Base-by-base conservation (phyloP, 495 filamentous ascomycete species). In the Friedmanniomyces simplex region DNA sequence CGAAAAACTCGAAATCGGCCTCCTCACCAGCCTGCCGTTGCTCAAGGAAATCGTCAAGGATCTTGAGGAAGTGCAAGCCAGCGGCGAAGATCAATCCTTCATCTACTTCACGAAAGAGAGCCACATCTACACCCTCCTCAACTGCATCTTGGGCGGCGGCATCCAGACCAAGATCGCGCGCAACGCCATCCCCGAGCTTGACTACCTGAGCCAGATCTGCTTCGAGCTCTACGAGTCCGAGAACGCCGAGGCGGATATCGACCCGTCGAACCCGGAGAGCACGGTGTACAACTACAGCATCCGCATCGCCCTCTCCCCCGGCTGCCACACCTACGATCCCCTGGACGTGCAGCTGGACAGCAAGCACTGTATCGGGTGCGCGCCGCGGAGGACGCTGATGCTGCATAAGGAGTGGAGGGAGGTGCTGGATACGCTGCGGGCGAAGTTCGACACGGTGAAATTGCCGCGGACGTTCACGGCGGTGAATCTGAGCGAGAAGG, bases 31-130 rank as follows among this genome's bases (percentile, higher is more conserved):
- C 8, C 78, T 98, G 11, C 94, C 93, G 7, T 74, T 98, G 37
- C 80, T 98, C 34, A 90, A 89, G 71, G 93, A 96, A 71, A 95
- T 98, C 66, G 93, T 98, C 10, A 82, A 86, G 63, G 89, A 97
- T 67, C 77, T 98, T n/a, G 93, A 98, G 73, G 89, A 96, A 68
- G 88, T 97, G 62, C 93, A 97, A 71, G 91, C 93, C 3, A 91
- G 87, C 0, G 81, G 88, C 49, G 86, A 91, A 67, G 90, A 89
- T 20, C 96, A 96, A 66, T 90, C 85, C 3, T 96, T 96, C 74
- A 84, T 97, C 74, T 98, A 98, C 72, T 98, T 98, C 68, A 98
- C 93, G 26, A 98, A 98, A 68, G 93, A 98, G 64, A 93, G 87
- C 5, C 93, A 98, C 64, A 96, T 98, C 63, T 98, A 98, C 73